Evolutionary conservation across 2,329 filamentous ascomycete genomes (phyloP).

Genomic region (Ceratocystis cubensis): DNA sequence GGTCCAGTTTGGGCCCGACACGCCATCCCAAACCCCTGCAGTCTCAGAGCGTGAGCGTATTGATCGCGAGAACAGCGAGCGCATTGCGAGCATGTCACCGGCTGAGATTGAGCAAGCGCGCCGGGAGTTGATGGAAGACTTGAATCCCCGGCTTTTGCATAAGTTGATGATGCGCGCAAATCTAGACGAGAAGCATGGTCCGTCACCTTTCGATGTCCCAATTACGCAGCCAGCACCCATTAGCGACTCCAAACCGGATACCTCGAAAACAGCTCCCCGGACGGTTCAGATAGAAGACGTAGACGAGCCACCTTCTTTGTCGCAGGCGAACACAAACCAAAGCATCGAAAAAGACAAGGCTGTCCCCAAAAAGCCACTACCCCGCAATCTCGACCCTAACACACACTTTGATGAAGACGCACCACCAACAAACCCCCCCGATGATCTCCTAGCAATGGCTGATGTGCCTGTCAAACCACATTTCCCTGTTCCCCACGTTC

Average conservation of each 20-base stretch:
- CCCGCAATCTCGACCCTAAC: slow-evolving; percentile 22
- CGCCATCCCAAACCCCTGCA: slow-evolving; percentile 24
- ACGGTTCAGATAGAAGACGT: slow-evolving; percentile 30
- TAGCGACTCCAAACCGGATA: slow-evolving; percentile 10
- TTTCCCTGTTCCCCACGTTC: slow-evolving; percentile 46
- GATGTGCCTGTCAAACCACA: slow-evolving; percentile 39
- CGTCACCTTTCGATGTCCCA: slow-evolving; percentile 34
- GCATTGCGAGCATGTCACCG: slow-evolving; percentile 63
- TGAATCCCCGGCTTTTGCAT: slow-evolving; percentile 66
- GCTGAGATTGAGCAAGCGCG: slow-evolving; percentile 71
- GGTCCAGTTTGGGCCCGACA: slow-evolving; percentile 20
- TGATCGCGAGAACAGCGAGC: slow-evolving; percentile 66
- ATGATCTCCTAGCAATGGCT: slow-evolving; percentile 34
- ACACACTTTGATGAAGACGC: slow-evolving; percentile 32
- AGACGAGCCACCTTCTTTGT: background rate
- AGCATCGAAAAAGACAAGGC: background rate
- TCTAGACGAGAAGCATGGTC: slow-evolving; percentile 48
- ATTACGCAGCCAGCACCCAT: background rate
- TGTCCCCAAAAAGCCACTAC: background rate
- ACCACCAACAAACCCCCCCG: slow-evolving; percentile 31
- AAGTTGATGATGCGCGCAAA: slow-evolving; percentile 63
- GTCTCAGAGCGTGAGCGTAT: slow-evolving; percentile 56
- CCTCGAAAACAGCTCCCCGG: slow-evolving; percentile 20
- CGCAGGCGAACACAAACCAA: background rate
- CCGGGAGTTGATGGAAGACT: slow-evolving; percentile 62